A percentile compares a stretch with the other conserved stretches of the same genome.
Conservation (phyloP, 148 eudicot species). For the Pouteria glomerata region DNA sequence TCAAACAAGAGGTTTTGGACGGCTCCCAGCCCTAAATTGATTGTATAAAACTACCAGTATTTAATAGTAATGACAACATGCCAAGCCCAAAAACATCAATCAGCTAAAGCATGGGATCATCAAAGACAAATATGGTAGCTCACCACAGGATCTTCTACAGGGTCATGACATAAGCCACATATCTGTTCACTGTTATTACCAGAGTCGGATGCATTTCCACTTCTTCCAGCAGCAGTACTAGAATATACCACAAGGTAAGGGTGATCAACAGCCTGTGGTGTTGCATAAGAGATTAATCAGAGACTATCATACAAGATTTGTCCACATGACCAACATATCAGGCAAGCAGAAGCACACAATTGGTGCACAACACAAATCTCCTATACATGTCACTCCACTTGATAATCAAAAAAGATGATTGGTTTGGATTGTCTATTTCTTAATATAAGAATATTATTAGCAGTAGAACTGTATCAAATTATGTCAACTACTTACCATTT, state of each 20-base stretch:
- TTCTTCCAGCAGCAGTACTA: conserved; percentile 39
- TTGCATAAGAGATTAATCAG: conserved; percentile 14
- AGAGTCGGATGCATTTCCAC: conserved; percentile 30
- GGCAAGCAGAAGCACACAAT: not conserved
- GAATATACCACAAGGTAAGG: conserved; percentile 95
- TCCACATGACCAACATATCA: not conserved
- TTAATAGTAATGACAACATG: not conserved
- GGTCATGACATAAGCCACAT: conserved; percentile 83
- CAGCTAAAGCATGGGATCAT: not conserved
- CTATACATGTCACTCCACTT: not conserved
- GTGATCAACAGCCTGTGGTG: conserved; percentile 84
- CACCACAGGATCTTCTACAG: conserved; percentile 75
- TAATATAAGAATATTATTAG: not conserved
- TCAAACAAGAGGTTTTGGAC: not conserved
- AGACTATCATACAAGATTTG: not conserved
- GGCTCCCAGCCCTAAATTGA: not conserved
- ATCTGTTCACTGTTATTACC: conserved; percentile 35
- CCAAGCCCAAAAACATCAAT: not conserved
- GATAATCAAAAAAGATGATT: too few relatives aligned
- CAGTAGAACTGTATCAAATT: not conserved
- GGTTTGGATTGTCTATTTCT: not conserved
- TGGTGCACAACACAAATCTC: not conserved
- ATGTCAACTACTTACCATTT: too few relatives aligned
- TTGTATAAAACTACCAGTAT: not conserved
- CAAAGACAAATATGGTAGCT: conserved; percentile 15